Conservation (phyloP, 2,329 filamentous ascomycete genomes). For the Monosporascus cannonballus region DNA sequence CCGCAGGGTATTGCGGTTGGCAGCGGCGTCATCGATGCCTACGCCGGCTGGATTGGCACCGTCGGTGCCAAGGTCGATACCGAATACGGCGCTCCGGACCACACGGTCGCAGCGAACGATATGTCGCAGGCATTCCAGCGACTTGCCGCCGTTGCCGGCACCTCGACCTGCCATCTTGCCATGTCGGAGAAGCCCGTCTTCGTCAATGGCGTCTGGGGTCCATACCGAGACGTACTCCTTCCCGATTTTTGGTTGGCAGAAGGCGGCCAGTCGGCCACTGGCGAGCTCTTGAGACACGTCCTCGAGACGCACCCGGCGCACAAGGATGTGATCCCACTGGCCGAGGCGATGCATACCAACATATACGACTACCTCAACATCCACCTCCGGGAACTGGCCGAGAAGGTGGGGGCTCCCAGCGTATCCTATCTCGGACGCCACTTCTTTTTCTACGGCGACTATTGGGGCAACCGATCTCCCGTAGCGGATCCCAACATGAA, state of each 20-base stretch:
- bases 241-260: conserved; percentile 96
- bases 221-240: conserved; percentile 88
- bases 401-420: conserved; percentile 63
- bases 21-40: conserved; percentile 95
- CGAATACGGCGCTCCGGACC: conserved; percentile 59
- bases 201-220: conserved; percentile 93
- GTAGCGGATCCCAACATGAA: conserved; percentile 92
- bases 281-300: conserved; percentile 88
- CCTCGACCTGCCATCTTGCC: conserved; percentile 93
- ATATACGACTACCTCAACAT: conserved; percentile 94
- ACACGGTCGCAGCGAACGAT: conserved; percentile 68
- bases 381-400: conserved; percentile 71
- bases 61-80: conserved; percentile 94
- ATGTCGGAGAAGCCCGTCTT: conserved; percentile 94
- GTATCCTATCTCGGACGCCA: conserved; percentile 85
- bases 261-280: conserved; percentile 92
- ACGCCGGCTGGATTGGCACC: conserved; percentile 97
- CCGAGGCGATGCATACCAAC: conserved; percentile 76
- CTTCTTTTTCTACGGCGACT: conserved; percentile 97
- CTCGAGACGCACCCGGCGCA: conserved; percentile 93
- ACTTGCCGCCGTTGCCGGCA: conserved; percentile 89
- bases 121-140: conserved; percentile 89
- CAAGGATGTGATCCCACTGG: conserved; percentile 69
- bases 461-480: conserved; percentile 94
- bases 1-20: conserved; percentile 85